Evolutionary conservation across 2,329 filamentous ascomycete species (phyloP), one percentile per base, ranked within the genome.

Genomic region (Neonectria coccinea): DNA sequence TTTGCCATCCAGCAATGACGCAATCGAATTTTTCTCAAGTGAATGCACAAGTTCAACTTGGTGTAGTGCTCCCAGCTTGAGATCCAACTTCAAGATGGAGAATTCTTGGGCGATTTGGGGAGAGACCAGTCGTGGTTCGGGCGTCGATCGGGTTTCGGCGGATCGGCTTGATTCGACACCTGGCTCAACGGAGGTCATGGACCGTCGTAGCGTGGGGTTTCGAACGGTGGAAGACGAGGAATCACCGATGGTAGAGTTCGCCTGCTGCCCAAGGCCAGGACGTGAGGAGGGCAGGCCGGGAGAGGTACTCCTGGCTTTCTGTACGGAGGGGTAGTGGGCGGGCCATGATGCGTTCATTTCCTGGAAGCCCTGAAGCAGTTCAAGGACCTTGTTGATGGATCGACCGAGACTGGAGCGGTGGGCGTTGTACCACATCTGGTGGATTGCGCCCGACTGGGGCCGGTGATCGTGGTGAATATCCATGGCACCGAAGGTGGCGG

Each of bases 71-170:
- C 95, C 94, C 59, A 99, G 86, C 80, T 97, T 97, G 62, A 99
- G 82, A 77, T 99, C 96, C 66, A 99, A 84, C 81, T 98, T 99
- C 69, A 99, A 81, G 33, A 99, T 91, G 0, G 95, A 98, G 73
- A 98, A 97, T 74, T 99, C 94, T 70, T 97, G 93, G 3, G 94
- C 93, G 67, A 98, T 94, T 78, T 98, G 93, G 31, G 94, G 93
- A 2, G 93, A 93, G 66, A 98, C 91, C 25, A 99, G 85, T 68
- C 96, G 86, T 14, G 95, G 95, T 75, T 97, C 94, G 10, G 86
- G 79, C 4, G 81, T 78, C 39, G 83, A 77, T 67, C 89, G 88
- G 59, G 82, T 84, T 71, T 92, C 88, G n/a, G 88, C 89, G 20
- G 86, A 81, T 66, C 85, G 87, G 78, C 93, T 97, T 7, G 92